Base-by-base conservation (phyloP, 305 asterid species). In the Galium porrigens region DNA sequence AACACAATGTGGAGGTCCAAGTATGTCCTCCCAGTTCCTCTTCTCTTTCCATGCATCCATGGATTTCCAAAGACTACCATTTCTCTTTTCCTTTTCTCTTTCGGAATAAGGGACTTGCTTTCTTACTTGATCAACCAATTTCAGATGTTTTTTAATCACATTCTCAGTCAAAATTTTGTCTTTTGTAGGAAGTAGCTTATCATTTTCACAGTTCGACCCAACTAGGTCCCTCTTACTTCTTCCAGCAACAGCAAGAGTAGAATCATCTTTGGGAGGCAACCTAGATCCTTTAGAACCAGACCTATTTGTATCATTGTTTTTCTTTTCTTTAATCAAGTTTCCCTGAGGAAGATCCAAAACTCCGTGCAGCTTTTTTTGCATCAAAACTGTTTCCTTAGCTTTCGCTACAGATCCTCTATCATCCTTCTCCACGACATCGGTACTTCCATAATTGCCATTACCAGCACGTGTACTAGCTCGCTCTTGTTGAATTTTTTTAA, bases 41-140 rank as follows among this genome's bases (percentile, higher is more conserved):
- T 87, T 94, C 82, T 89, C 97, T 84, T 86, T 94, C 99, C 99
- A 94, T 54, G 97, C 99, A 86, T 89, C 96, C 95, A 94, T 79
- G 34, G 92, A 88, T 68, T 78, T 85, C 76, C 80, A 80, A 18
- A 81, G 77, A 72, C 66, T 75, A 63, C 84, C 94, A 66, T 78
- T 82, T 85, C 80, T 78, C 83, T 73, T 92, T 63, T 87, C 96
- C 74, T 81, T 83, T 34, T 86, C 96, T 79, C 84, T 84, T 72
- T 87, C 96, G 36, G 77, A 72, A 71, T 64, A 58, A 63, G 78
- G 76, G 68, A 61, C 63, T 60, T 78, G 81, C 70, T 83, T 79
- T 82, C 78, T 84, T 73, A 68, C 57, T 37, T 77, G 72, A 75
- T 89, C 90, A 57, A 80, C 78, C 65, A 84, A 70, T 75, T 72